Percentiles rank a stretch among this genome's conserved stretches.
These are phyloP conservation scores for Kwoniella newhampshirensis DNA, from an alignment of 768 basidiomycete genomes.

Conservation along the genomic window DNA sequence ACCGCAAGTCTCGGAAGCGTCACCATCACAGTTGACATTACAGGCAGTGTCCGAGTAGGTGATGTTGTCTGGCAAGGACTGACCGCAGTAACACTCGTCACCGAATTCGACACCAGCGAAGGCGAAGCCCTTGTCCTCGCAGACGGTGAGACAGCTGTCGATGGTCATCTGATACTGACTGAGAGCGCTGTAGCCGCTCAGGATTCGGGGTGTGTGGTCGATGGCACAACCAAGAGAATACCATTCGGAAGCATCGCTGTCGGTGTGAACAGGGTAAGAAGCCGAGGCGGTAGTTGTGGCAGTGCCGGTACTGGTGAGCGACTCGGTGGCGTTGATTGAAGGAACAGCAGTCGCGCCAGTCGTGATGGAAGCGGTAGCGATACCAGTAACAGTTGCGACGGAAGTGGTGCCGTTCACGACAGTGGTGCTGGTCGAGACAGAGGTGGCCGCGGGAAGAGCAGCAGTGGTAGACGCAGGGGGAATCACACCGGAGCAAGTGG, in stretches of 20 bases:
- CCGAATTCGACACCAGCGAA: slow-evolving; percentile 52
- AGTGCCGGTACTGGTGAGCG: slow-evolving; percentile 11
- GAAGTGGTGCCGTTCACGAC: slow-evolving; percentile 7
- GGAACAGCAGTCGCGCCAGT: slow-evolving; percentile 13
- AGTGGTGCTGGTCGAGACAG: slow-evolving; percentile 12
- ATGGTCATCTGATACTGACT: slow-evolving; percentile 41
- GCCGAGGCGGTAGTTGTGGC: slow-evolving; percentile 21
- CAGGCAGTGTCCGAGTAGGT: slow-evolving; percentile 37
- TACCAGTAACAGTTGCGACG: slow-evolving; percentile 5
- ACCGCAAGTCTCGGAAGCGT: slow-evolving; percentile 50
- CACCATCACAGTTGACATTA: slow-evolving; percentile 45
- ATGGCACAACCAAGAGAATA: slow-evolving; percentile 50
- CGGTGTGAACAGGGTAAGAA: slow-evolving; percentile 25
- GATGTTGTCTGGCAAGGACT: slow-evolving; percentile 29
- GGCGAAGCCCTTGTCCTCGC: slow-evolving; percentile 48
- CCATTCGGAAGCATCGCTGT: slow-evolving; percentile 45
- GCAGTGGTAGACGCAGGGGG: slow-evolving; percentile 16
- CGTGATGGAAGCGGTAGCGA: slow-evolving; percentile 15
- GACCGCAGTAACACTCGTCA: slow-evolving; percentile 52
- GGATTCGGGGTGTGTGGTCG: slow-evolving; percentile 34
- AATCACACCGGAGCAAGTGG: slow-evolving; percentile 7
- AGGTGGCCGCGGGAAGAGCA: slow-evolving; percentile 1
- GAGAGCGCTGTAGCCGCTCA: slow-evolving; percentile 21
- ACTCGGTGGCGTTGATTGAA: slow-evolving; percentile 4
- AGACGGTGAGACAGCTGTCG: slow-evolving; percentile 48